phyloP scores from a whole-genome alignment of 1,284 basidiomycete genomes.

The Ustilago nuda region DNA sequence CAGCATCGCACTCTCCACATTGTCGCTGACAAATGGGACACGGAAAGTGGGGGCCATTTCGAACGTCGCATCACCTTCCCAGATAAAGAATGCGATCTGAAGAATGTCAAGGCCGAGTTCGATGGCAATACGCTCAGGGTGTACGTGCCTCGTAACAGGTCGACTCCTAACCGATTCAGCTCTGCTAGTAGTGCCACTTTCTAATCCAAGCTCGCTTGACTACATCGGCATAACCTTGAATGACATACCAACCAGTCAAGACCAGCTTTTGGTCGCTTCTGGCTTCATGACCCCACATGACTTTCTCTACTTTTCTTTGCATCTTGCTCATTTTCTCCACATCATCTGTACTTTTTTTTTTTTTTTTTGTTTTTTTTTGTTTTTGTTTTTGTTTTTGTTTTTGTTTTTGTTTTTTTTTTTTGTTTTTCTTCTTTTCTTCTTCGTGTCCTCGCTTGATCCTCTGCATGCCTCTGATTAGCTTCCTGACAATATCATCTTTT shows the following conservation, averaged over 20 bases:
- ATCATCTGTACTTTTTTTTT: constrained; percentile 12
- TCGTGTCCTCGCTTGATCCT: too few relatives aligned
- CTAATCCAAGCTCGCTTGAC: constrained; percentile 64
- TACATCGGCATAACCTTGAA: not conserved
- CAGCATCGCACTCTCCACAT: constrained; percentile 63
- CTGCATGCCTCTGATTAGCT: too few relatives aligned
- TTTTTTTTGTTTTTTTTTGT: not conserved
- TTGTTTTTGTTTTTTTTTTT: not conserved
- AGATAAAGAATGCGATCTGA: constrained; percentile 54
- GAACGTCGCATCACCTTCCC: constrained; percentile 63
- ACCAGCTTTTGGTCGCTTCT: not conserved
- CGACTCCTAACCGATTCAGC: constrained; percentile 15
- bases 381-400: not conserved
- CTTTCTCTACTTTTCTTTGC: not conserved
- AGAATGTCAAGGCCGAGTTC: constrained; percentile 54
- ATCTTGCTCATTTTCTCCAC: not conserved
- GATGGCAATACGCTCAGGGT: constrained; percentile 51
- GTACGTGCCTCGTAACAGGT: constrained; percentile 36
- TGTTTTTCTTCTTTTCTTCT: not conserved
- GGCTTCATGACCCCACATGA: not conserved
- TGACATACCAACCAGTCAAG: constrained; percentile 61
- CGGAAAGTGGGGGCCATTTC: constrained; percentile 57
- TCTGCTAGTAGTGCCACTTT: constrained; percentile 63
- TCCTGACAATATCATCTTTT: too few relatives aligned
- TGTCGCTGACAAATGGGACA: constrained; percentile 63